These are phyloP conservation scores for Mortierella sp. DNA, from an alignment of 371 early-diverging fungal species.

Conservation along the genomic window DNA sequence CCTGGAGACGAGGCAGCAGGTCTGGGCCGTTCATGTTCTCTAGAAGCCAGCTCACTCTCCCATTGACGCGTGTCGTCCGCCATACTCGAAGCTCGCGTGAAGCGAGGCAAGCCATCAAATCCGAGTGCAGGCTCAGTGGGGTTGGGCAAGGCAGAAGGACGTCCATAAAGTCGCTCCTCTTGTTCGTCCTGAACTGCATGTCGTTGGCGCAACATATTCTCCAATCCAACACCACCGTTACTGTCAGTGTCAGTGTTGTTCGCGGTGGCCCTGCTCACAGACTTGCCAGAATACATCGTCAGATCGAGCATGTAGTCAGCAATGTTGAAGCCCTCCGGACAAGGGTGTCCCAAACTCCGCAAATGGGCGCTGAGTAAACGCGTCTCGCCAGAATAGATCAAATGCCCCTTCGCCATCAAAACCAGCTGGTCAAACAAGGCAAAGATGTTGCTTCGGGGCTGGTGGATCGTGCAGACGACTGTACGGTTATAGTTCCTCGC, in stretches of 20 bases:
- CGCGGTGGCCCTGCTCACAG: constrained; percentile 3
- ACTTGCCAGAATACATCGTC: constrained; percentile 69
- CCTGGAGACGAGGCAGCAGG: background rate
- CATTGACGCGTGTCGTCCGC: constrained; percentile 23
- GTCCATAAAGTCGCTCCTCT: constrained; percentile 15
- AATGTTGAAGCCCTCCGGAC: constrained; percentile 93
- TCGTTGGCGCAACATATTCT: constrained; percentile 20
- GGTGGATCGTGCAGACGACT: constrained; percentile 95
- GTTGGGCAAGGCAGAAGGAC: background rate
- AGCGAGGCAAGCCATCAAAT: constrained; percentile 9
- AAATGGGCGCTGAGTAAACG: constrained; percentile 69
- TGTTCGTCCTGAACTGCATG: constrained; percentile 31
- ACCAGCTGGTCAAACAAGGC: constrained; percentile 91
- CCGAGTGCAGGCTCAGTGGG: background rate
- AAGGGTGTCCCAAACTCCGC: constrained; percentile 78
- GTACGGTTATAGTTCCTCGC: constrained; percentile 89
- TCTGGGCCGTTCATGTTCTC: constrained; percentile 15
- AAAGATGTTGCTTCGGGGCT: constrained; percentile 95
- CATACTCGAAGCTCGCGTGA: constrained; percentile 17
- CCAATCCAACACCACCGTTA: background rate
- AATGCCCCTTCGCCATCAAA: constrained; percentile 86
- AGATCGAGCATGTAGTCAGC: constrained; percentile 92
- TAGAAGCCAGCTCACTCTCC: constrained; percentile 30
- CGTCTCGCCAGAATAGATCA: constrained; percentile 86
- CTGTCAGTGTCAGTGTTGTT: background rate